Base-by-base conservation (phyloP, 306 rosid genomes). In the Pterocarpus macrocarpus region DNA sequence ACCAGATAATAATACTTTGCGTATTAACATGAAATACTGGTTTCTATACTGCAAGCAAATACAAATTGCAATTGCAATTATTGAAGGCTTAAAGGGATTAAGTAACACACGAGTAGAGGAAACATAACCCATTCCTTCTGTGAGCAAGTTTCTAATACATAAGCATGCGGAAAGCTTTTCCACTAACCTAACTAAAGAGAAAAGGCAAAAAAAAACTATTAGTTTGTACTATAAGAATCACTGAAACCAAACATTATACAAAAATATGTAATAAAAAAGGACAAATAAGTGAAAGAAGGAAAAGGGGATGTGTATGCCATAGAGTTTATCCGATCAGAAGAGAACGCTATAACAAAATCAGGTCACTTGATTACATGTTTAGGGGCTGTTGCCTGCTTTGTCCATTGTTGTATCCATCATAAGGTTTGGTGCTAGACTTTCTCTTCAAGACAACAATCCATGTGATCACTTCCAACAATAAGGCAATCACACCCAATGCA, bases 381-480 rank as follows among this genome's bases (percentile, higher is more conserved):
- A 72, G 47, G 13, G 80, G 74, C 17, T 73, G 75, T 47, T 82
- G 83, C 61, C 85, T 80, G 78, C 55, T 77, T 82, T 88, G 69
- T 47, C 86, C 84, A 57, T 81, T 89, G 90, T 77, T 81, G 81
- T 77, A 82, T 15, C 86, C 88, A 64, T 89, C 91, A 22, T 64
- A 85, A 4, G 90, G 90, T 81, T 90, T 85, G 53, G 92, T 87
- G 22, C 36, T 83, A 9, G 85, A 80, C 47, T 85, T 95, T 85
- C 87, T 88, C 85, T 81, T 90, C 83, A 87, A 70, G 6, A 90
- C 92, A 17, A 94, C 82, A 58, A 88, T 30, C 98, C 98, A 94
- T 77, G 97, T 95, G 58, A 95, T 16, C 7, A 57, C 88, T 86
- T 95, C 99, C 80, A 91, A 78, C 47, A 93, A 3, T 36, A 93